Evolutionary conservation across 1,139 yeast genomes (phyloP).

Genomic region (Wickerhamomyces sp.): DNA sequence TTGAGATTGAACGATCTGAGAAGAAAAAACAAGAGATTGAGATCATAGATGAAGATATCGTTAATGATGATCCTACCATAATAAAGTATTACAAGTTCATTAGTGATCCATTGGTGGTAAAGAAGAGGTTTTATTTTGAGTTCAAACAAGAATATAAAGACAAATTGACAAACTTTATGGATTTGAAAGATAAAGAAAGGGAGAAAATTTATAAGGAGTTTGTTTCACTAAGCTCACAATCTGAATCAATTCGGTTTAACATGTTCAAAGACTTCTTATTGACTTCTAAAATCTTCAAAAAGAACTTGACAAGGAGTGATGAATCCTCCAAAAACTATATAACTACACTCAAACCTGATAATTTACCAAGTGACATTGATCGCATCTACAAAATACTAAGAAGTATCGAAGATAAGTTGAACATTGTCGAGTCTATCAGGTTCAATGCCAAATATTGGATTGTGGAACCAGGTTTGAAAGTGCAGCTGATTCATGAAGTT

Average conservation of each 20-base stretch:
- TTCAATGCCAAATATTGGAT: slow-evolving; percentile 14
- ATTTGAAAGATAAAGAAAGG: slow-evolving; percentile 33
- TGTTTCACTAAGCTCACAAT: slow-evolving; percentile 14
- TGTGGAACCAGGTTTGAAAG: slow-evolving; percentile 8
- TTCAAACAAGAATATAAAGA: slow-evolving; percentile 38
- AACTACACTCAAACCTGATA: background rate
- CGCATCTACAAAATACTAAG: slow-evolving; percentile 2
- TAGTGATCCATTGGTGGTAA: slow-evolving; percentile 21
- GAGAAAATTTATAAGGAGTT: slow-evolving; percentile 37
- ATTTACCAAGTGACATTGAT: background rate
- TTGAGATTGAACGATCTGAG: slow-evolving; percentile 1
- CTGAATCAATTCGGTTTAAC: slow-evolving; percentile 6
- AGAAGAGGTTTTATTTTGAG: slow-evolving; percentile 37
- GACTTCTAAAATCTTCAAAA: slow-evolving; percentile 18
- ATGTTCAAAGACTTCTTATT: slow-evolving; percentile 14
- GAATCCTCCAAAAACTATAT: background rate
- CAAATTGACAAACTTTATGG: slow-evolving; percentile 24
- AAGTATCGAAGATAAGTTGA: slow-evolving; percentile 7
- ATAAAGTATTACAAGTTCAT: background rate
- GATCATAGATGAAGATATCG: slow-evolving; percentile 1
- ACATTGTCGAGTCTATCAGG: slow-evolving; percentile 12
- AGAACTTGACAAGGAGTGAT: slow-evolving; percentile 4
- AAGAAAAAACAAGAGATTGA: slow-evolving; percentile 1
- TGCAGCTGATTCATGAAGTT: slow-evolving; percentile 1
- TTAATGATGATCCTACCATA: background rate